Conservation (phyloP, 805 yeast species). For the Ogataea angusta region DNA sequence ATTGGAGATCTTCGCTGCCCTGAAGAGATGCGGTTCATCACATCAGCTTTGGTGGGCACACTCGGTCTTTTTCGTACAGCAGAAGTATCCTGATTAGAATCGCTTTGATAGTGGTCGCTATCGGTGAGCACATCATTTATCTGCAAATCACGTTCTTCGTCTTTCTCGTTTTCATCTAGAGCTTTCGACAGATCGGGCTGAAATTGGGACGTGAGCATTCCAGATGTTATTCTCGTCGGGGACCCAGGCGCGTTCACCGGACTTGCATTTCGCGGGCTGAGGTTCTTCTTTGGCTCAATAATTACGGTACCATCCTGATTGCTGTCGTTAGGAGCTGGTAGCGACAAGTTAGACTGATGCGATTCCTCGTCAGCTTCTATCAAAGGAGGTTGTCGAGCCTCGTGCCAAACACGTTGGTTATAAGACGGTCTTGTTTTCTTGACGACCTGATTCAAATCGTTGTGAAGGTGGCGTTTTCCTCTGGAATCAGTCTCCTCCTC, state of each 20-base stretch:
- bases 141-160: slow-evolving; percentile 12
- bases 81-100: slow-evolving; percentile 9
- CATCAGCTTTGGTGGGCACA: slow-evolving; percentile 32
- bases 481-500: slow-evolving; percentile 1
- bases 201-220: slow-evolving; percentile 30
- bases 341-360: slow-evolving; percentile 11
- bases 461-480: slow-evolving; percentile 24
- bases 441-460: slow-evolving; percentile 29
- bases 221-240: slow-evolving; percentile 36
- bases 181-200: slow-evolving; percentile 36
- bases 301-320: slow-evolving; percentile 20
- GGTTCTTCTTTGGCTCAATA: slow-evolving; percentile 25
- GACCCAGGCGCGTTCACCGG: slow-evolving; percentile 34
- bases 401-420: slow-evolving; percentile 20
- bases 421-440: slow-evolving; percentile 30
- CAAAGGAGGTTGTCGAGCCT: slow-evolving; percentile 4
- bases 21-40: slow-evolving; percentile 17
- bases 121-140: slow-evolving; percentile 15
- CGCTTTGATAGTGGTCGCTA: slow-evolving; percentile 25
- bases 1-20: slow-evolving; percentile 10
- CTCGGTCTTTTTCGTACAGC: slow-evolving; percentile 24
- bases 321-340: slow-evolving; percentile 23
- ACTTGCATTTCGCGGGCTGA: slow-evolving; percentile 26
- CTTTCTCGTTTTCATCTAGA: slow-evolving; percentile 22
- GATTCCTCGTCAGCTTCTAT: slow-evolving; percentile 3